Base-by-base conservation (phyloP, 176 grass and related monocot species). In the Aegilops sharonensis region DNA sequence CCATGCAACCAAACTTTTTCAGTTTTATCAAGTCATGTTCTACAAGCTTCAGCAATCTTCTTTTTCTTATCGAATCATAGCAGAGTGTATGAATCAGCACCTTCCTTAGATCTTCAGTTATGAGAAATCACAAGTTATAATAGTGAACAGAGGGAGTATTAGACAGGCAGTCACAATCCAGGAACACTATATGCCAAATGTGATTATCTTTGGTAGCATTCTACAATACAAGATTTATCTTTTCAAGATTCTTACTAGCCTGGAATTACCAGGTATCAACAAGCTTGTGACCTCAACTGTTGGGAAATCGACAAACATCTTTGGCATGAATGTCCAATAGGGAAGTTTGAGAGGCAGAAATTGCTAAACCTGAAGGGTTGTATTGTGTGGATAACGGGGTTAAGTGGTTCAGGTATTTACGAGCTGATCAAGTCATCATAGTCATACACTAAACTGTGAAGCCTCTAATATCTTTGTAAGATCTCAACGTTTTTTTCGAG, bases 341-440 rank as follows among this genome's bases (percentile, higher is more conserved):
- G 91, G 27, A 82, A 85, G 56, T 8, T 54, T 1, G 89, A 94
- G 40, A 87, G 92, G 42, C 88, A 97, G 67, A 72, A 80, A 11
- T 71, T 97, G 42, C 87, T 94, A 71, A 92, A 90, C 32, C 92
- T 94, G 48, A 97, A 97, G 87, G 94, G 92, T 0, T 97, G 89
- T 78, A 85, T 97, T 11, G 92, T 94, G 21, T 97, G 92, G 92
- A 94, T 97, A 87, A 94, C 92, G 25, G 94, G 94, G 23, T 85
- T 97, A 45, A 97, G 94, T 47, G 94, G 94, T 21, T 94, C 94
- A 85, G 94, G 94, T 91, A 80, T 54, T 48, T 64, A 11, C n/a
- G 2, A 45, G 14, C 45, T 71, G 11, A 73, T 61, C 15, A 32
- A 5, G 57, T 45, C 8, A 36, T n/a, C 48, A 82, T 75, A 30